Percentiles rank a stretch among this genome's conserved stretches.
phyloP scores from a whole-genome alignment of 768 basidiomycete species.

The Gautieria morchelliformis region DNA sequence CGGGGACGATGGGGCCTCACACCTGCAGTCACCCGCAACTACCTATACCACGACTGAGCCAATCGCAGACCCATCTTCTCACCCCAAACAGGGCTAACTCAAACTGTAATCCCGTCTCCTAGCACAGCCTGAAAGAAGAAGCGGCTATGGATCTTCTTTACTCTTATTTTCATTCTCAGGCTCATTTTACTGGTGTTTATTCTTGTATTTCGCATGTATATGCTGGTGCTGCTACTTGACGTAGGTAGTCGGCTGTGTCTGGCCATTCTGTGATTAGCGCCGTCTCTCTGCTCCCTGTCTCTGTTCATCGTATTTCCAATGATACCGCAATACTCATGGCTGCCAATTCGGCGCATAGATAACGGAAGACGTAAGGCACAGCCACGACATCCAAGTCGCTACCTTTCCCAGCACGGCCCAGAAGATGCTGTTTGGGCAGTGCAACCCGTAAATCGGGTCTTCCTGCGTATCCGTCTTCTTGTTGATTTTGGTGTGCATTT shows the following conservation, averaged over 20 bases:
- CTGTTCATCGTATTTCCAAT: constrained; percentile 51
- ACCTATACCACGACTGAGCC: neutral
- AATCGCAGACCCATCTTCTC: neutral
- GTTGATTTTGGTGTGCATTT: too few species aligned
- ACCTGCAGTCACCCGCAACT: neutral
- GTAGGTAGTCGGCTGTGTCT: neutral
- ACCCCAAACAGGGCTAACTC: neutral
- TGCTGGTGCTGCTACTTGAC: neutral
- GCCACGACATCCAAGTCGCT: constrained; percentile 92
- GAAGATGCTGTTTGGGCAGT: constrained; percentile 58
- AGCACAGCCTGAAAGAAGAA: neutral
- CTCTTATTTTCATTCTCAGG: neutral
- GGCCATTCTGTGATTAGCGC: neutral
- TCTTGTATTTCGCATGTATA: neutral
- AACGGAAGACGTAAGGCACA: constrained; percentile 89
- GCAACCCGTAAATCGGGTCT: constrained; percentile 45
- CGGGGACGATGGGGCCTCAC: constrained; percentile 10
- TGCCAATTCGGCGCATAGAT: constrained; percentile 93
- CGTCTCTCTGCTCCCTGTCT: constrained; percentile 19
- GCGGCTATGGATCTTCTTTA: neutral
- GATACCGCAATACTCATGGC: constrained; percentile 95
- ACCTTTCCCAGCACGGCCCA: constrained; percentile 49
- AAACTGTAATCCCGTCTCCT: neutral
- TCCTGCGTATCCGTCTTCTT: neutral
- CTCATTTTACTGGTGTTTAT: neutral